Conservation (phyloP, 305 asterid genomes). For the Fraxinus velutina region DNA sequence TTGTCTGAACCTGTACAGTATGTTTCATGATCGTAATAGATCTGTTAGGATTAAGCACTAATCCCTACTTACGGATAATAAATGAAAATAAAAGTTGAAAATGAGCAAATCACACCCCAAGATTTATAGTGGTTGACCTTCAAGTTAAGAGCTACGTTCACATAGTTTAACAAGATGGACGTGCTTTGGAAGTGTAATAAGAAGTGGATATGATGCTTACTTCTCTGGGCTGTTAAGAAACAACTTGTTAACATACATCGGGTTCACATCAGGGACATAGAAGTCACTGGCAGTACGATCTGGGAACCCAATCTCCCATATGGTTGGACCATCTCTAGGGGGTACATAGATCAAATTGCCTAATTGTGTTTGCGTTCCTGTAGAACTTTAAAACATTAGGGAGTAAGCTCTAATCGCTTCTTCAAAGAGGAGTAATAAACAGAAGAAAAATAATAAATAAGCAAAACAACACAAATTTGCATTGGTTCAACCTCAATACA, state of each 20-base stretch:
- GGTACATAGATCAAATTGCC: conserved; percentile 39
- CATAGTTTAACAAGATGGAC: not conserved
- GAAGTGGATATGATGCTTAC: conserved; percentile 31
- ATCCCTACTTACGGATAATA: not conserved
- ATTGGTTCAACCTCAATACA: not conserved
- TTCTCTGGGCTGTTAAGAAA: conserved; percentile 50
- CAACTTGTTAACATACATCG: conserved; percentile 45
- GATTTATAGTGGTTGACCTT: not conserved
- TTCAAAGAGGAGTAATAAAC: not conserved
- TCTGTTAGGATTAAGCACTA: not conserved
- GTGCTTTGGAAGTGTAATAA: not conserved
- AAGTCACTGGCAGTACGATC: conserved; percentile 40
- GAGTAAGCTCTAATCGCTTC: not conserved
- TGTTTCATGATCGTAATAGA: not conserved
- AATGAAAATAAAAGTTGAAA: not conserved
- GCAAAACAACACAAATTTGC: not conserved
- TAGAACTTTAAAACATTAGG: not conserved
- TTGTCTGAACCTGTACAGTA: conserved; percentile 36
- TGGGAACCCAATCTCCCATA: conserved; percentile 53
- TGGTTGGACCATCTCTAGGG: conserved; percentile 40
- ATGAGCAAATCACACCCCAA: not conserved
- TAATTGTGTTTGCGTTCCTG: conserved; percentile 43
- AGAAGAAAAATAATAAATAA: not conserved
- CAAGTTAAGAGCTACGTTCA: not conserved
- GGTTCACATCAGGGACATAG: conserved; percentile 49